A percentile compares a stretch with the other conserved stretches of the same genome.
Evolutionary conservation across 306 rosid species (phyloP).

Genomic region (Cucurbita pepo): DNA sequence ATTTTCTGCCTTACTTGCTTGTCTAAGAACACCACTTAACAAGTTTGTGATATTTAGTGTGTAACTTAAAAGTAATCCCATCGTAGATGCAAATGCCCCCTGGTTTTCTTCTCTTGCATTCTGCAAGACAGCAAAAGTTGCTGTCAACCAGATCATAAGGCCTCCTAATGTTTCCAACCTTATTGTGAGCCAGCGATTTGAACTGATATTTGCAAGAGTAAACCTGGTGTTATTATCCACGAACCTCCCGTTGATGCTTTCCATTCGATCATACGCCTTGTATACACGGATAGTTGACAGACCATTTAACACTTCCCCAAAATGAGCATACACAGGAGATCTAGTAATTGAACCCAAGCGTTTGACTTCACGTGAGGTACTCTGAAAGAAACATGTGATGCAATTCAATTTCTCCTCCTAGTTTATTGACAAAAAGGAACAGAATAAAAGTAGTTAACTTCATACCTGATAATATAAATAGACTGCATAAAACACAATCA

Average conservation of each 20-base stretch:
- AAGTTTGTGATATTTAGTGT: constrained; percentile 65
- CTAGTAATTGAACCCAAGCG: constrained; percentile 76
- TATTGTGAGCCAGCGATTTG: constrained; percentile 59
- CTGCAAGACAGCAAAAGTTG: constrained; percentile 76
- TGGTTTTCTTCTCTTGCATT: constrained; percentile 41
- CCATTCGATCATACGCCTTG: constrained; percentile 70
- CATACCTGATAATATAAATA: constrained; percentile 72
- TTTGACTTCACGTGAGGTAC: constrained; percentile 74
- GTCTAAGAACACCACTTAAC: constrained; percentile 60
- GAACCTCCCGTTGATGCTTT: constrained; percentile 47
- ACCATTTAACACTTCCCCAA: constrained; percentile 86
- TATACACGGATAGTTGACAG: constrained; percentile 64
- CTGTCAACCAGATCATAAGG: constrained; percentile 72
- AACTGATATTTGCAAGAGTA: constrained; percentile 39
- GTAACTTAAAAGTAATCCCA: constrained; percentile 85
- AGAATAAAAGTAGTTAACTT: not conserved
- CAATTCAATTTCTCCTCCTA: not conserved
- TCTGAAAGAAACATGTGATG: constrained; percentile 19
- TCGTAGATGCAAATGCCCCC: constrained; percentile 50
- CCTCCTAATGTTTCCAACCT: constrained; percentile 77
- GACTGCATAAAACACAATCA: constrained; percentile 62
- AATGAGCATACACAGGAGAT: constrained; percentile 87
- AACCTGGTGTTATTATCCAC: constrained; percentile 82
- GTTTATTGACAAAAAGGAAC: not conserved
- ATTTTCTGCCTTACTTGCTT: constrained; percentile 77